Conservation (phyloP, 2,329 filamentous ascomycete species). For the Diaporthe humulicola region DNA sequence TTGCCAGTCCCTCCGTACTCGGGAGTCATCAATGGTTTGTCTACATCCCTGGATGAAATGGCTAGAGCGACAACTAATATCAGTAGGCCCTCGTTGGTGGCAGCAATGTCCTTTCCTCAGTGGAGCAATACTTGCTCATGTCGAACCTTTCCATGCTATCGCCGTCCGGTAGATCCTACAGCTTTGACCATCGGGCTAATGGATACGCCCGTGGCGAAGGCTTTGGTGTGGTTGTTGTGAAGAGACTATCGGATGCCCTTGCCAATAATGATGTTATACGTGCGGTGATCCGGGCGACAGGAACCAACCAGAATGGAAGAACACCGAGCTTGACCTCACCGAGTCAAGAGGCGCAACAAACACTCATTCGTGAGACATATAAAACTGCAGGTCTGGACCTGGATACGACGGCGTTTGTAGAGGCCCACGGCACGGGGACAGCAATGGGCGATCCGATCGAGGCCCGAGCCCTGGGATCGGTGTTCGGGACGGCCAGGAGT, state of each 20-base stretch:
- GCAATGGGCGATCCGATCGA: constrained; percentile 56
- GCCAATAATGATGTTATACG: constrained; percentile 52
- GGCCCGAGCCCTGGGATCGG: constrained; percentile 50
- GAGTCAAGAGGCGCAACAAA: constrained; percentile 48
- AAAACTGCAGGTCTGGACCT: constrained; percentile 45
- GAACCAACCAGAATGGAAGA: too few species aligned
- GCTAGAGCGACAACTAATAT: too few species aligned
- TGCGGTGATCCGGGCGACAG: not conserved
- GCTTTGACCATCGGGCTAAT: constrained; percentile 38
- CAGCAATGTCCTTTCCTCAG: too few species aligned
- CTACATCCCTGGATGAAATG: too few species aligned
- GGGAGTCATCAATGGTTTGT: too few species aligned
- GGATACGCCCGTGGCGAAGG: constrained; percentile 47
- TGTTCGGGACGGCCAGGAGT: too few species aligned
- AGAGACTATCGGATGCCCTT: constrained; percentile 59
- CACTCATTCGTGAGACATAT: constrained; percentile 51
- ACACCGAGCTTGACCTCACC: constrained; percentile 58
- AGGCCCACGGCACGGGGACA: constrained; percentile 59
- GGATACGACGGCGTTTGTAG: constrained; percentile 45
- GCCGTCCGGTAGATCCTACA: not conserved
- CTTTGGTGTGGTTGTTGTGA: constrained; percentile 60
- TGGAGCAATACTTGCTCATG: too few species aligned
- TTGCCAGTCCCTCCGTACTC: too few species aligned
- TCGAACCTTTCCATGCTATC: not conserved
- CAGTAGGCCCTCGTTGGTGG: too few species aligned